phyloP scores from a whole-genome alignment of 768 basidiomycete genomes.

The Gyrodon lividus region DNA sequence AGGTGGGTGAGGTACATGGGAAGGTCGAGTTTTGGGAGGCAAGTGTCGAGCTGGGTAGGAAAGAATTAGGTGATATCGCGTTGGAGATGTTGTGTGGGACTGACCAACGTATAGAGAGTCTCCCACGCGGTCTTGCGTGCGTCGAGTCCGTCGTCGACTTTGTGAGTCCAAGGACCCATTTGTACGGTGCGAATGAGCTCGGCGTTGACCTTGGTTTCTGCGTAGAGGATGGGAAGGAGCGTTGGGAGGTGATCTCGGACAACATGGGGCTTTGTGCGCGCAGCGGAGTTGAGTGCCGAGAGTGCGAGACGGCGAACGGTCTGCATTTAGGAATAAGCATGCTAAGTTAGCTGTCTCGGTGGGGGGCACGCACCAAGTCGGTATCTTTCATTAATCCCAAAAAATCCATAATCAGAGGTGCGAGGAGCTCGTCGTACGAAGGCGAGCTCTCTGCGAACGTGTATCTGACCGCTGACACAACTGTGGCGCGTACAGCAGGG shows the following conservation, averaged over 20 bases:
- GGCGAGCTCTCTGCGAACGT: slow-evolving; percentile 85
- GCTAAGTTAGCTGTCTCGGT: neutral
- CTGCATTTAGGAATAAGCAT: slow-evolving; percentile 39
- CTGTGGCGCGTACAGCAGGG: slow-evolving; percentile 78
- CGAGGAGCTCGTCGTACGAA: slow-evolving; percentile 87
- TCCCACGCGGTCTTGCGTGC: slow-evolving; percentile 97
- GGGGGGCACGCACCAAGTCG: slow-evolving; percentile 63
- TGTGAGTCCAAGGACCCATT: slow-evolving; percentile 97
- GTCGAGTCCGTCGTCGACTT: slow-evolving; percentile 95
- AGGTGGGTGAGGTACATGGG: slow-evolving; percentile 82
- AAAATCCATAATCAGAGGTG: slow-evolving; percentile 87
- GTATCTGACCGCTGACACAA: slow-evolving; percentile 88
- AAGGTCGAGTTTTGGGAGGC: slow-evolving; percentile 82
- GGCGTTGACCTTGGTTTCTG: slow-evolving; percentile 77
- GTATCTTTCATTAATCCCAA: slow-evolving; percentile 85
- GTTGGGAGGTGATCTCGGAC: slow-evolving; percentile 78
- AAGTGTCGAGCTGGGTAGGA: slow-evolving; percentile 75
- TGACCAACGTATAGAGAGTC: slow-evolving; percentile 90
- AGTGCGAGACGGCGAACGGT: slow-evolving; percentile 87
- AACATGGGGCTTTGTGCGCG: slow-evolving; percentile 90
- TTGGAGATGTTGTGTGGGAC: slow-evolving; percentile 22
- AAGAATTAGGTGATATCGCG: neutral
- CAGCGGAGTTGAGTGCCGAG: slow-evolving; percentile 90
- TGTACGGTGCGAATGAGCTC: slow-evolving; percentile 86
- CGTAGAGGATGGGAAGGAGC: slow-evolving; percentile 81